Base-by-base conservation (phyloP, 176 grass and related monocot species). In the Aegilops speltoides region DNA sequence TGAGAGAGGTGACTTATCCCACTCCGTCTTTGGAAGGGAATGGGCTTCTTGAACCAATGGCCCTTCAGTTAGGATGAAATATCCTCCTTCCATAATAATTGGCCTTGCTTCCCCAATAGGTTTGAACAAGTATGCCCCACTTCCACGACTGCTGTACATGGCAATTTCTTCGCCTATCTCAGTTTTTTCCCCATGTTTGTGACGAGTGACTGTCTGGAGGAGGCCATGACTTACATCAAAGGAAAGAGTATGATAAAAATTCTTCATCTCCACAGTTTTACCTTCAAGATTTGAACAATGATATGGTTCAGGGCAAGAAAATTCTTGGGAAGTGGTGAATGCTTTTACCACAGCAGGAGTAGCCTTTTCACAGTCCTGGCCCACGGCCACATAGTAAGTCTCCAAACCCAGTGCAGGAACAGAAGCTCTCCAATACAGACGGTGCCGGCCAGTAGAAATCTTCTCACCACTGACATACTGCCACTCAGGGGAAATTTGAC, bases 41-140 rank as follows among this genome's bases (percentile, higher is more conserved):
- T 89, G 91, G 34, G 93, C 82, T 88, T 98, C 97, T 86, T 91
- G 92, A 82, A 98, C 94, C 72, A 98, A 86, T 77, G 78, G 83
- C 36, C 97, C 97, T 91, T 98, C 90, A 86, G 86, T 94, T 68
- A 98, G 88, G 38, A 98, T 85, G 69, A 98, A 90, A 76, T 94
- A 41, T 16, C 97, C 90, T 67, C 97, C 97, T 84, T 92, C 88
- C 57, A 91, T 83, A 48, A 98, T 64, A 84, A 98, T 91, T 32
- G 93, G 69, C 25, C 29, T 50, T 72, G 97, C 97, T 87, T 96
- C 90, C 78, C 92, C 97, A 15, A 79, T 54, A 89, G 97, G 97
- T 88, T 98, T 98, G 79, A 98, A 98, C 68, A 98, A 86, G 82
- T 98, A 98, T 71, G 97, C 97, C 73, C 97, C 97, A 64, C 97